These are phyloP conservation scores for Excoecaria cochinchinensis DNA, from an alignment of 345 rosid genomes.

Conservation along the genomic window DNA sequence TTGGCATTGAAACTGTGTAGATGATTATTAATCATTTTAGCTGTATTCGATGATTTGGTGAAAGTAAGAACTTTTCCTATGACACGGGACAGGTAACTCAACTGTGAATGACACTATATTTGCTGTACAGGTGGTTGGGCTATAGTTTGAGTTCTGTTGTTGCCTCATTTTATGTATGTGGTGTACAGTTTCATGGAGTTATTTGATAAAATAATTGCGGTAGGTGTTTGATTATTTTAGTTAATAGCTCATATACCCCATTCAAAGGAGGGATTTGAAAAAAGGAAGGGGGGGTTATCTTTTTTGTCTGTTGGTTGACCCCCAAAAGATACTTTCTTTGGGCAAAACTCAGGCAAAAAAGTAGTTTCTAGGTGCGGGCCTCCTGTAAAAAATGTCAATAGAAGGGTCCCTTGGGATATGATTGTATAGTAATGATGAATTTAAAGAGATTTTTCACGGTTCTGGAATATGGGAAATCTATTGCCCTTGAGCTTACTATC, in stretches of 20 bases:
- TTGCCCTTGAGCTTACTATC: no score
- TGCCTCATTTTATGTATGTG: neutral
- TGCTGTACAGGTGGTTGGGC: neutral
- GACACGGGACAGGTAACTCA: neutral
- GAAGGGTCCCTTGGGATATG: neutral
- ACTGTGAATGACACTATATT: neutral
- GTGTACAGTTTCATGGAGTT: neutral
- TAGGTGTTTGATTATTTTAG: neutral
- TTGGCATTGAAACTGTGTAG: neutral
- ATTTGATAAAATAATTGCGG: neutral
- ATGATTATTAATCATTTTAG: neutral
- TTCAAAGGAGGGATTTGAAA: neutral
- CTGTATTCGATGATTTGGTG: neutral
- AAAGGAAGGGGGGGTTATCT: neutral
- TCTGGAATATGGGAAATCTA: neutral
- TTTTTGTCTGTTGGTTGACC: constrained; percentile 12
- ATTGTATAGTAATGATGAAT: neutral
- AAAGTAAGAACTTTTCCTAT: neutral
- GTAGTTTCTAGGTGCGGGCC: constrained; percentile 11
- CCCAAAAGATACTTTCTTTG: neutral
- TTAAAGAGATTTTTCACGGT: neutral
- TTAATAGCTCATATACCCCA: neutral
- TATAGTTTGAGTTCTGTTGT: neutral
- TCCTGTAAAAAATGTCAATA: constrained; percentile 15
- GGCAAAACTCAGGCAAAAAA: neutral